phyloP scores from a whole-genome alignment of 371 early-diverging fungal genomes.

The Zychaea mexicana region DNA sequence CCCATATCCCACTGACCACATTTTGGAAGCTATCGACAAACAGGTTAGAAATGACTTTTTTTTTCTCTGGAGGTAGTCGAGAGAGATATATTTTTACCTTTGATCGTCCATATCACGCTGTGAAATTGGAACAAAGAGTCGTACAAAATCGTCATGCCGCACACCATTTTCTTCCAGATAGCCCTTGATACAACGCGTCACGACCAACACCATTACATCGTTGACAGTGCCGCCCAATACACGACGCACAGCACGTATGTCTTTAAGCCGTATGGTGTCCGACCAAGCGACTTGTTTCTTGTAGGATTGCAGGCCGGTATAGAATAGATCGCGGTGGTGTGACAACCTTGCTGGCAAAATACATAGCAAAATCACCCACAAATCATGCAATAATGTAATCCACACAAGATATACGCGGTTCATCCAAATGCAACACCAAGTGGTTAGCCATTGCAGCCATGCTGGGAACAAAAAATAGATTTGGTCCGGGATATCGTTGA shows the following conservation, averaged over 20 bases:
- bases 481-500: slow-evolving; percentile 5
- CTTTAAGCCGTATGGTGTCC: slow-evolving; percentile 25
- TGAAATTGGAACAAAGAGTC: slow-evolving; percentile 36
- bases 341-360: slow-evolving; percentile 8
- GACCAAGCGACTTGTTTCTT: slow-evolving; percentile 43
- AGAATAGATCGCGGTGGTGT: slow-evolving; percentile 24
- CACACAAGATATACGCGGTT: background rate
- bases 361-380: slow-evolving; percentile 8
- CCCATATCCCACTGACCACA: slow-evolving; percentile 36
- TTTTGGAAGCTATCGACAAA: slow-evolving; percentile 13
- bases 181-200: slow-evolving; percentile 26
- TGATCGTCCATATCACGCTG: background rate
- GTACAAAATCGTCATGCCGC: slow-evolving; percentile 26
- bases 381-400: slow-evolving; percentile 16
- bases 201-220: slow-evolving; percentile 37
- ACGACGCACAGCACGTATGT: slow-evolving; percentile 25
- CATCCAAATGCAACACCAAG: background rate
- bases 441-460: background rate
- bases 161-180: slow-evolving; percentile 25
- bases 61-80: background rate
- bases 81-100: background rate
- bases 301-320: slow-evolving; percentile 27
- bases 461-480: background rate
- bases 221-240: slow-evolving; percentile 36
- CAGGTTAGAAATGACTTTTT: background rate